These are phyloP conservation scores for Fusarium sp. DNA, from an alignment of 2,329 filamentous ascomycete genomes.

Conservation along the genomic window DNA sequence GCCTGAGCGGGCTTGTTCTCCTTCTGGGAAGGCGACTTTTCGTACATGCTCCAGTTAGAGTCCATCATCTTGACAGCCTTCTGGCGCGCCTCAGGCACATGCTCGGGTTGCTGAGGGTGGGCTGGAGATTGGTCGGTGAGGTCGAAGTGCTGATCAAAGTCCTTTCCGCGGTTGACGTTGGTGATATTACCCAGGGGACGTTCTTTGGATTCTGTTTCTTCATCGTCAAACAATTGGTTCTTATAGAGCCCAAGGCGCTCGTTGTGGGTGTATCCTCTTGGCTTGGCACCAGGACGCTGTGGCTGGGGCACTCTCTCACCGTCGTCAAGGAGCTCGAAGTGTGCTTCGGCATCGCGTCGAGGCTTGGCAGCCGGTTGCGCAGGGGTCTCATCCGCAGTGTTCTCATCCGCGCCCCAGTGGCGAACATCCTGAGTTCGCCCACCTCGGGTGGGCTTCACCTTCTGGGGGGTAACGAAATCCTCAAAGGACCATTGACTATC, in stretches of 20 bases:
- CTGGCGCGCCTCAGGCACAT: conserved; percentile 64
- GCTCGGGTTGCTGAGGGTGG: conserved; percentile 52
- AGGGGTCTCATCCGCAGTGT: conserved; percentile 60
- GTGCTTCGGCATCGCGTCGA: conserved; percentile 79
- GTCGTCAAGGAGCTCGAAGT: conserved; percentile 86
- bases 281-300: conserved; percentile 54
- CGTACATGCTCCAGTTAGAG: conserved; percentile 65
- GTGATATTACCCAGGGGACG: conserved; percentile 70
- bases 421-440: conserved; percentile 72
- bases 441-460: conserved; percentile 67
- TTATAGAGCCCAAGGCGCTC: conserved; percentile 75
- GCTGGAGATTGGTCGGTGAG: conserved; percentile 73
- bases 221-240: conserved; percentile 73
- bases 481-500: conserved; percentile 84
- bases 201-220: conserved; percentile 54
- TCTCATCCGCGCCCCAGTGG: conserved; percentile 79
- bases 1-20: conserved; percentile 60
- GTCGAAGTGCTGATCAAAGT: conserved; percentile 79
- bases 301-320: conserved; percentile 64
- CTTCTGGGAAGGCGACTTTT: conserved; percentile 63
- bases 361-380: conserved; percentile 68
- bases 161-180: conserved; percentile 76
- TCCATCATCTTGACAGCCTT: conserved; percentile 79
- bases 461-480: conserved; percentile 84
- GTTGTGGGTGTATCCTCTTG: conserved; percentile 67